These are phyloP conservation scores for Cladophialophora bantiana DNA, from an alignment of 2,329 filamentous ascomycete genomes.

Conservation along the genomic window DNA sequence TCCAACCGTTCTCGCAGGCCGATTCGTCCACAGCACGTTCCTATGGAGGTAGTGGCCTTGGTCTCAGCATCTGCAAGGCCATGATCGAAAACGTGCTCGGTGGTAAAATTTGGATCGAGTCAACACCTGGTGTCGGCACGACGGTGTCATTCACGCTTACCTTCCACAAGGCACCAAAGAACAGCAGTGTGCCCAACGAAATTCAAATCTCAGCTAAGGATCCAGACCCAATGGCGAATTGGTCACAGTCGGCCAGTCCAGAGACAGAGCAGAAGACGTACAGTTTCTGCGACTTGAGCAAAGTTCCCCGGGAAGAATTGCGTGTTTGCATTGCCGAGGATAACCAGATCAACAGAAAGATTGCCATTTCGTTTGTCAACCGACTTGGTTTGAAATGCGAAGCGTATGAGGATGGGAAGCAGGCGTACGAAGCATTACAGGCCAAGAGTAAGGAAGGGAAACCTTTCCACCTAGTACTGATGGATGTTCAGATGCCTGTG, in stretches of 20 bases:
- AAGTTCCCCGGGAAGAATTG: constrained; percentile 76
- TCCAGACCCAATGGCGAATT: constrained; percentile 63
- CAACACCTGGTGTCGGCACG: constrained; percentile 62
- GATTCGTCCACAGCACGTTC: constrained; percentile 72
- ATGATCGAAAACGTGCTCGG: constrained; percentile 68
- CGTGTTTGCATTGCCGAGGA: constrained; percentile 94
- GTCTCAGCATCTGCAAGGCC: constrained; percentile 68
- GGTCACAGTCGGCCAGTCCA: constrained; percentile 55
- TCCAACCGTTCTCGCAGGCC: constrained; percentile 67
- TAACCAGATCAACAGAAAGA: constrained; percentile 56
- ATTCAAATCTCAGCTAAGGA: constrained; percentile 49
- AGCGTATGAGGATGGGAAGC: constrained; percentile 84
- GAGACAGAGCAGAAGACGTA: constrained; percentile 52
- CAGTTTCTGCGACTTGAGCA: constrained; percentile 71
- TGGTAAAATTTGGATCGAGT: constrained; percentile 67
- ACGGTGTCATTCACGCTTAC: constrained; percentile 75
- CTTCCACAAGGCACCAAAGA: constrained; percentile 80
- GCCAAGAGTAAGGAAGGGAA: constrained; percentile 42
- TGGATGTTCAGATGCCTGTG: constrained; percentile 59
- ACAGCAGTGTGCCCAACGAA: constrained; percentile 62
- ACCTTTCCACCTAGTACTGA: constrained; percentile 56
- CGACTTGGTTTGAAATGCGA: constrained; percentile 82
- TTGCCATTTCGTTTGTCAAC: constrained; percentile 54
- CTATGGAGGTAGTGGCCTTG: constrained; percentile 58
- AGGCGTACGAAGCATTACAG: constrained; percentile 48